Evolutionary conservation across 805 yeast genomes (phyloP), one percentile per base, ranked within the genome.

Genomic region (Hanseniaspora occidentalis): DNA sequence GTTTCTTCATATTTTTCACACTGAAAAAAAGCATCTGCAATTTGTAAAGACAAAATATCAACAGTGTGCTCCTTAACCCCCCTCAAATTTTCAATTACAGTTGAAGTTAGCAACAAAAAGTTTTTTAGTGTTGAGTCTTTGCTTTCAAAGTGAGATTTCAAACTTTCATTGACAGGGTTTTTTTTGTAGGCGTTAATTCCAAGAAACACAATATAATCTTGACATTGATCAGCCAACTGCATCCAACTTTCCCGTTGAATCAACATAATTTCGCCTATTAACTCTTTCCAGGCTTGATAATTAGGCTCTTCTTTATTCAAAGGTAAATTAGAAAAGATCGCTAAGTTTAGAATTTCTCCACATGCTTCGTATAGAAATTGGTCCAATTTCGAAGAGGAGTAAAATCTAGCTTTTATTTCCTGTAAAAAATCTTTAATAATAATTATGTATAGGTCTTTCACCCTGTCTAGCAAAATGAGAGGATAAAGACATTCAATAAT

Each of bases 11-110:
- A 79, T 25, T 81, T 67, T 3, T 69, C 60, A 23, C 65, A 61
- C 47, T 73, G 75, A 53, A 73, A 78, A 44, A 79, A 77, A 14
- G 85, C 58, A 9, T 81, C 53, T 0, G 94, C 95, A 40, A 85
- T 67, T 47, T 89, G 96, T 6, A 84, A 73, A 1, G 88, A 77
- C 13, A 92, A 64, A 4, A 79, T 65, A 50, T 83, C 88, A 6
- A 82, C 77, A 0, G 84, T 69, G 46, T 89, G 69, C 13, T 75
- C 70, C 42, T 84, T 66, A 26, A 47, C 50, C 2, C 49, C 48
- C 4, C 41, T 47, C 42, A 54, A 49, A 11, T 44, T 35, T 1
- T 50, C 39, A 9, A 60, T 36, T 9, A 54, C 35, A 22, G 49
- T 49, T 41, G 73, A 74, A 0, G 95, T 83, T 14, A 75, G 55